phyloP scores from a whole-genome alignment of 179 eudicot species.

The Monotropa hypopitys region DNA sequence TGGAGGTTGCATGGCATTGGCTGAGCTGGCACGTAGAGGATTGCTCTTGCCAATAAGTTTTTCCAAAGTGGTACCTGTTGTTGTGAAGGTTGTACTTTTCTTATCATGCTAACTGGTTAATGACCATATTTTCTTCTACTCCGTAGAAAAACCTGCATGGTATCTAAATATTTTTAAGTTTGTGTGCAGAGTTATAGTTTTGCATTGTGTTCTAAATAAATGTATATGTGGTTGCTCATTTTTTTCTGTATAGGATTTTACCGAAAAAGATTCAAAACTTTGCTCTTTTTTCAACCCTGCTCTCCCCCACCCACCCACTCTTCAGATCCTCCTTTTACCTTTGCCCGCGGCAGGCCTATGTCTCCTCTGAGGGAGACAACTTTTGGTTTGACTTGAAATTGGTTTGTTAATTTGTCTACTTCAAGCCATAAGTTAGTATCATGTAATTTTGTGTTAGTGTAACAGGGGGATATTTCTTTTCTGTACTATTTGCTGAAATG shows the following conservation, averaged over 20 bases:
- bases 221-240: neutral
- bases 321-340: neutral
- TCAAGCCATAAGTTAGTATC: neutral
- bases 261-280: neutral
- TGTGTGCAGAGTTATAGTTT: neutral
- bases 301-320: neutral
- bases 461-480: neutral
- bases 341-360: neutral
- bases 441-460: neutral
- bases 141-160: neutral
- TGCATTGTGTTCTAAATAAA: neutral
- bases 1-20: slow-evolving; percentile 97
- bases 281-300: neutral
- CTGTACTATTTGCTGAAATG: neutral
- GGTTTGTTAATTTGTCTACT: neutral
- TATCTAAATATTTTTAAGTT: neutral
- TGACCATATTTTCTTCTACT: neutral
- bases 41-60: slow-evolving; percentile 80
- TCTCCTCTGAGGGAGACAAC: neutral
- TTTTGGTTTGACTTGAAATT: neutral
- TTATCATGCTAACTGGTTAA: slow-evolving; percentile 1
- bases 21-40: slow-evolving; percentile 98
- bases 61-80: slow-evolving; percentile 89
- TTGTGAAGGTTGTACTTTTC: slow-evolving; percentile 47
- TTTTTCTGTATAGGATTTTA: neutral